These are phyloP conservation scores for Forsythia viridissima DNA, from an alignment of 257 asterid species.

Conservation along the genomic window DNA sequence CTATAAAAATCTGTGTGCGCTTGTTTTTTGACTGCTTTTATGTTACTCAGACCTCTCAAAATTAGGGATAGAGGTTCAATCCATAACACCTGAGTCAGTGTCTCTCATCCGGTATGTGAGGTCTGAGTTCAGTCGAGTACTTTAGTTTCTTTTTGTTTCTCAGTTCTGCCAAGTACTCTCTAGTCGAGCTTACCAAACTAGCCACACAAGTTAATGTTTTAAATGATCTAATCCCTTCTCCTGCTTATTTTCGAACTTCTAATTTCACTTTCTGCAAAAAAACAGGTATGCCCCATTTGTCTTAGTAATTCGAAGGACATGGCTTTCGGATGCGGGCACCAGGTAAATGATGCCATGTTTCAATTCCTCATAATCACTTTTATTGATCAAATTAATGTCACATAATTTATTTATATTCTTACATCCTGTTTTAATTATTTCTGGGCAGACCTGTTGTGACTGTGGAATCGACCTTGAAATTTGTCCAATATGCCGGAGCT, in stretches of 20 bases:
- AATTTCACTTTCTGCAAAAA: background rate
- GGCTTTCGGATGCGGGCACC: slow-evolving; percentile 74
- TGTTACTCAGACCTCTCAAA: too few species aligned
- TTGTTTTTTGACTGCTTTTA: too few species aligned
- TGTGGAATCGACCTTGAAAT: slow-evolving; percentile 56
- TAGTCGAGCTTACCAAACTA: background rate
- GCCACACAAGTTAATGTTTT: background rate
- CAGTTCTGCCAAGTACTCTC: background rate
- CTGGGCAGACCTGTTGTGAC: slow-evolving; percentile 52
- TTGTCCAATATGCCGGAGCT: slow-evolving; percentile 59
- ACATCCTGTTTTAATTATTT: background rate
- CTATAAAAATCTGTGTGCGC: too few species aligned
- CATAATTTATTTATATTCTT: background rate
- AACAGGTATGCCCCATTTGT: slow-evolving; percentile 58
- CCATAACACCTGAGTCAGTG: too few species aligned
- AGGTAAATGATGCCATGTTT: slow-evolving; percentile 32
- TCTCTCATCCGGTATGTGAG: too few species aligned
- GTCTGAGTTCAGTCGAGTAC: too few species aligned
- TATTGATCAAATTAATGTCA: background rate
- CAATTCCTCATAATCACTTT: background rate
- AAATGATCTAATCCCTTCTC: background rate
- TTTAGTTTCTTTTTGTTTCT: too few species aligned
- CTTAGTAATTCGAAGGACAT: slow-evolving; percentile 45
- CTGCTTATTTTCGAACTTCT: background rate
- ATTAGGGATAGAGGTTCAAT: too few species aligned